Percentiles rank a stretch among this genome's conserved stretches.
Evolutionary conservation across 1,284 basidiomycete genomes (phyloP).

Genomic region (Coniferiporia weirii): DNA sequence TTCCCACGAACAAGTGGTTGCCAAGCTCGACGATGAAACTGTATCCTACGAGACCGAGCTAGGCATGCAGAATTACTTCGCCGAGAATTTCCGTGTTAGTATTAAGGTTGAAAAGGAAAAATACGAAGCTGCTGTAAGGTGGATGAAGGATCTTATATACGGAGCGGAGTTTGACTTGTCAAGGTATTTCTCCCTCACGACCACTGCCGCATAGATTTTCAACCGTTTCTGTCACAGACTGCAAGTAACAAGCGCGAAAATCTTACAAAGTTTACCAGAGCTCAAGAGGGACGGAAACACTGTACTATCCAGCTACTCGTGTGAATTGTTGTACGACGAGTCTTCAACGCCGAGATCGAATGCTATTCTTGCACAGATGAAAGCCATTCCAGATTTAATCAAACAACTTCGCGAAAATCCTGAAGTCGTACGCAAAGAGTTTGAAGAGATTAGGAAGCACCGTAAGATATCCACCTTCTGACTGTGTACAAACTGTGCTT

Average conservation of each 20-base stretch:
- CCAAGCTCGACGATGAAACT: constrained; percentile 87
- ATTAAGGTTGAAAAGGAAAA: constrained; percentile 81
- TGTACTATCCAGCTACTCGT: constrained; percentile 72
- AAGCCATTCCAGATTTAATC: constrained; percentile 76
- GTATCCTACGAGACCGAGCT: constrained; percentile 80
- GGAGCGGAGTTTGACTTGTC: constrained; percentile 80
- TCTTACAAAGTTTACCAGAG: constrained; percentile 89
- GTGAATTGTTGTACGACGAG: constrained; percentile 64
- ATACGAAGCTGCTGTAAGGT: constrained; percentile 81
- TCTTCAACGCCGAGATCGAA: constrained; percentile 73
- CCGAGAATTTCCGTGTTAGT: constrained; percentile 71
- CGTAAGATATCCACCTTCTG: constrained; percentile 43
- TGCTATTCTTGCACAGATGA: constrained; percentile 69
- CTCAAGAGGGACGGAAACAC: constrained; percentile 87
- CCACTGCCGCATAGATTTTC: background rate
- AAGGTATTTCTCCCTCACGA: constrained; percentile 42
- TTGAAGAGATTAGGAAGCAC: constrained; percentile 67
- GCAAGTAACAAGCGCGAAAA: constrained; percentile 83
- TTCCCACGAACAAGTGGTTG: constrained; percentile 86
- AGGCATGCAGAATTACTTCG: constrained; percentile 67
- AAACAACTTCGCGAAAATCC: constrained; percentile 74
- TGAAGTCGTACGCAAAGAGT: constrained; percentile 62
- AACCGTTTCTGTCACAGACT: constrained; percentile 44
- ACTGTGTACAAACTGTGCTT: background rate
- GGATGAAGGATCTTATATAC: constrained; percentile 89